These are phyloP conservation scores for Phoenix dactylifera DNA, from an alignment of 176 grass and related monocot species.

Conservation along the genomic window DNA sequence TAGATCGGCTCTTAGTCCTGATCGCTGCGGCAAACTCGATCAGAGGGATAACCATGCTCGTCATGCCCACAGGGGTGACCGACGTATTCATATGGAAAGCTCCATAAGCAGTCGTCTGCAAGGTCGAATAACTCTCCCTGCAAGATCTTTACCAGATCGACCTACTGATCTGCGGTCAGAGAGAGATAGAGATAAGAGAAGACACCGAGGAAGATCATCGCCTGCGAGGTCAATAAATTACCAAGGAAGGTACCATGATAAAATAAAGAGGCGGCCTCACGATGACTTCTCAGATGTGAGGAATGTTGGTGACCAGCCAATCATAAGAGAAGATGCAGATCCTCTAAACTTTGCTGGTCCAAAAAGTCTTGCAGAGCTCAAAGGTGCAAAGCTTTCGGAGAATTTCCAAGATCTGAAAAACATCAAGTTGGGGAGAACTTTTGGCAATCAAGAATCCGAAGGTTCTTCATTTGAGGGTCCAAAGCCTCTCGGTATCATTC, in stretches of 20 bases:
- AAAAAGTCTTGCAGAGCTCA: slow-evolving; percentile 12
- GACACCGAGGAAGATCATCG: slow-evolving; percentile 27
- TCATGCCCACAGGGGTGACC: background rate
- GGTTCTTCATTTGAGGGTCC: slow-evolving; percentile 37
- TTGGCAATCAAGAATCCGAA: slow-evolving; percentile 10
- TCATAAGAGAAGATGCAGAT: background rate
- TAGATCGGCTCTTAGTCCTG: background rate
- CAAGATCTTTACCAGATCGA: slow-evolving; percentile 10
- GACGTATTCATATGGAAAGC: background rate
- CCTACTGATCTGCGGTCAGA: slow-evolving; percentile 17
- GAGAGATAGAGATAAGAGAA: slow-evolving; percentile 22
- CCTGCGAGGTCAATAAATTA: slow-evolving; percentile 22
- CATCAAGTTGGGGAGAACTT: background rate
- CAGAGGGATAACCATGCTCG: background rate
- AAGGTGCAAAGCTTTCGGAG: background rate
- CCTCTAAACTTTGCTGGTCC: background rate
- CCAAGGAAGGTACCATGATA: slow-evolving; percentile 40
- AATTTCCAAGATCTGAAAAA: slow-evolving; percentile 11
- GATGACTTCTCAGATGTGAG: slow-evolving; percentile 18
- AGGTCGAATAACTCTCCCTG: slow-evolving; percentile 45
- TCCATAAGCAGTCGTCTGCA: slow-evolving; percentile 25
- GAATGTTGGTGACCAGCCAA: background rate
- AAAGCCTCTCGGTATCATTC: slow-evolving; percentile 39
- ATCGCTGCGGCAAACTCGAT: background rate
- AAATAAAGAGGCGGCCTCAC: slow-evolving; percentile 31